phyloP scores from a whole-genome alignment of 352 stramenopile genomes.

The Pythium phragmitis region DNA sequence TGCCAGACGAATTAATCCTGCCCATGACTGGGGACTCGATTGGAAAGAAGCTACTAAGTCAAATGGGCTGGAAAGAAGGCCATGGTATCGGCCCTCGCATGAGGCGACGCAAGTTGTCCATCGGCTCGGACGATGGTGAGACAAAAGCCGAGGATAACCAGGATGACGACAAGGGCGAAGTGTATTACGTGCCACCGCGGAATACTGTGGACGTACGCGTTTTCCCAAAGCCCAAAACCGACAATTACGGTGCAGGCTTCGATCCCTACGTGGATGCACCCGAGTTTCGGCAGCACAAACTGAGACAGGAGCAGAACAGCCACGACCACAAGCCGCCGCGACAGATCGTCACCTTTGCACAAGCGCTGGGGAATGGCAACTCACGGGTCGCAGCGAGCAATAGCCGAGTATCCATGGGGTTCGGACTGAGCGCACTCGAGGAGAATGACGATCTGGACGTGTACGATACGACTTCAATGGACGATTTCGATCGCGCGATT shows the following conservation, averaged over 20 bases:
- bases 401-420: conserved; percentile 39
- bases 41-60: conserved; percentile 75
- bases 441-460: conserved; percentile 86
- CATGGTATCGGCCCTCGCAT: conserved; percentile 82
- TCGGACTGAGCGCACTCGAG: conserved; percentile 75
- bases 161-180: conserved; percentile 20
- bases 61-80: conserved; percentile 91
- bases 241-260: conserved; percentile 78
- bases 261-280: conserved; percentile 73
- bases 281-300: conserved; percentile 65
- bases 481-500: conserved; percentile 68
- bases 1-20: conserved; percentile 78
- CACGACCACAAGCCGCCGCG: conserved; percentile 30
- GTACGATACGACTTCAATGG: conserved; percentile 63
- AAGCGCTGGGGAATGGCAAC: conserved; percentile 38
- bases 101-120: conserved; percentile 44
- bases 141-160: conserved; percentile 1
- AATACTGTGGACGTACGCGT: conserved; percentile 49
- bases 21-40: conserved; percentile 69
- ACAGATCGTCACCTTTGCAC: conserved; percentile 71
- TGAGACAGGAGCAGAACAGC: conserved; percentile 29
- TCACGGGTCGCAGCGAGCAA: not conserved
- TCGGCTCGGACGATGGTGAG: conserved; percentile 15
- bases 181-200: conserved; percentile 52
- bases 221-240: conserved; percentile 71